Base-by-base conservation (phyloP, 129 eudicot genomes). In the Silybum marianum region DNA sequence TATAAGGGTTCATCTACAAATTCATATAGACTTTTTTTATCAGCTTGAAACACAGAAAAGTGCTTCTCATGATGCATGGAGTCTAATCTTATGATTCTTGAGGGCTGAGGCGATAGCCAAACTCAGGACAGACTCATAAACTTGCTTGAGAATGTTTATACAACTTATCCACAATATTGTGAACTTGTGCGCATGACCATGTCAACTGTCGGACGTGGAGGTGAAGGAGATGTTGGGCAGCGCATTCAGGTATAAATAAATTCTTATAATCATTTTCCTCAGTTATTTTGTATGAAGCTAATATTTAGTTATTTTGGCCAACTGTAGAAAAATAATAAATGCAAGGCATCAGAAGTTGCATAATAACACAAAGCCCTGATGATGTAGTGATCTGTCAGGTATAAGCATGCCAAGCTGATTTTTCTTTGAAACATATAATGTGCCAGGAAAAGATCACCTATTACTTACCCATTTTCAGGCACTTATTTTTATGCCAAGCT, bases 141-240 rank as follows among this genome's bases (percentile, higher is more conserved):
- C 88, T 79, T 86, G 84, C 90, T 96, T 75, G 93, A 96, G 90
- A 86, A 88, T 86, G 86, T 85, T 78, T 96, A 86, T 81, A 74
- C 2, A 84, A 85, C 34, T 81, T 72, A 75, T 71, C 97, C 98
- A 48, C 90, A 86, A 82, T 91, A 93, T 74, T 92, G 91, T 76
- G 98, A 96, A 87, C 88, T 93, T 83, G 10, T 93, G 71, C 89
- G 97, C 3, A 88, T 96, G 99, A 91, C 91, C 79, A 78, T 96
- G 99, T 90, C 99, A 26, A 91, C 95, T 86, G 97, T 96, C 85
- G 99, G 99, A 32, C 98, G 97, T 79, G 99, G 99, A 73, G 99
- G 98, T 81, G 94, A 96, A 81, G 99, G 99, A 73, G 98, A 96
- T 88, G 99, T 96, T 9, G 99, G 99, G 62, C 99, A 96, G 88